Conservation (phyloP, 2,329 filamentous ascomycete genomes). For the Penicillium capsulatum region DNA sequence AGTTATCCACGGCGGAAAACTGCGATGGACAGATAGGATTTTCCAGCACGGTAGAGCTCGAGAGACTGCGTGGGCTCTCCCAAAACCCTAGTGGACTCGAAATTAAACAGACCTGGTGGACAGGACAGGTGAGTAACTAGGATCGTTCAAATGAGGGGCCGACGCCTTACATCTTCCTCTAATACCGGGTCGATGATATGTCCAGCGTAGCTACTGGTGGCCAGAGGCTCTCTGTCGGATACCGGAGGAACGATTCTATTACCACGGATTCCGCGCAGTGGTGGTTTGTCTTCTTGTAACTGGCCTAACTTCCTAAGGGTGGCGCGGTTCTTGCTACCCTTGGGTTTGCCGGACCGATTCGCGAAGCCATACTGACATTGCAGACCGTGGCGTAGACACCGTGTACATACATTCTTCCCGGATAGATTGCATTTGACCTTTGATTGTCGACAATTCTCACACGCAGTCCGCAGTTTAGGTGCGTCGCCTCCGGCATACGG, state of each 20-base stretch:
- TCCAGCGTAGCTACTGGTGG: constrained; percentile 3
- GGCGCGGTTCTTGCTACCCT: constrained; percentile 39
- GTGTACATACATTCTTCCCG: constrained; percentile 35
- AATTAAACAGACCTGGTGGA: constrained; percentile 17
- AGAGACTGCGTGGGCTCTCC: constrained; percentile 27
- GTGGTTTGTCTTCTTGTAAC: constrained; percentile 30
- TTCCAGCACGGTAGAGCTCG: constrained; percentile 14
- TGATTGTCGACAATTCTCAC: constrained; percentile 39
- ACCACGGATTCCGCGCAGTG: constrained; percentile 16
- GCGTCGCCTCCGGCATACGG: constrained; percentile 24
- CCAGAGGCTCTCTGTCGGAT: constrained; percentile 11
- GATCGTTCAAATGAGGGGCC: background rate
- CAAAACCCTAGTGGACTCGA: constrained; percentile 20
- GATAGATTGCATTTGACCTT: constrained; percentile 40
- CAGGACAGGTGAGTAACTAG: background rate
- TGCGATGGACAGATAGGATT: constrained; percentile 19
- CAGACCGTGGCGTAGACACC: constrained; percentile 37
- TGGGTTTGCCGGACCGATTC: constrained; percentile 39
- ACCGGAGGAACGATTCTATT: constrained; percentile 13
- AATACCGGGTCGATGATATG: constrained; percentile 13
- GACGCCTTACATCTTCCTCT: constrained; percentile 18
- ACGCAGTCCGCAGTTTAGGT: constrained; percentile 37
- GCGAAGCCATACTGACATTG: constrained; percentile 38
- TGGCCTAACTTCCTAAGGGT: constrained; percentile 36
- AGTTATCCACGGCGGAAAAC: constrained; percentile 10